Base-by-base conservation (phyloP, 805 yeast genomes). In the Wilhelminamyces savonicus region DNA sequence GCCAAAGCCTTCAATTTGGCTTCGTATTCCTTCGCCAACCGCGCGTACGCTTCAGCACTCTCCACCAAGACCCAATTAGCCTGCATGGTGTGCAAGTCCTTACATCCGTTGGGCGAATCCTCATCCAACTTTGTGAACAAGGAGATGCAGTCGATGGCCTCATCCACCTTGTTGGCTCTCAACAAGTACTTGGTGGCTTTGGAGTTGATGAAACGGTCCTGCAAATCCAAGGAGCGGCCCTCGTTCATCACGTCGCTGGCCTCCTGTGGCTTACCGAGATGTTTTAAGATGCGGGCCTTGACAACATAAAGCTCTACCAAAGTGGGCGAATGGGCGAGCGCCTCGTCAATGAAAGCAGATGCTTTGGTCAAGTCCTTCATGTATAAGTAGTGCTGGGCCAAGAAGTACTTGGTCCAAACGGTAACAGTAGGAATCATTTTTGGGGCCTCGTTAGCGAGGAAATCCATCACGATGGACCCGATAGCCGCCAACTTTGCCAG, bases 201-300 rank as follows among this genome's bases (percentile, higher is more conserved):
- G 32, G 95, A 74, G 54, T 92, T 92, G 48, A 92, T 75, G 52
- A 84, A 90, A 41, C 98, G 68, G 56, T 92, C 99, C 54, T 86
- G 95, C 34, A 82, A 67, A 52, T 92, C 96, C 32, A 82, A 56
- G 31, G 64, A 52, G 43, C 96, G 71, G 11, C 90, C 96, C 31
- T 66, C 69, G 35, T 78, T 72, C 71, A 87, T 74, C 16, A 67
- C 50, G 11, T 68, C 70, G 13, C 82, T 74, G 10, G 97, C 97
- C 16, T 66, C 70, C 1, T 39, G 47, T 16, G 72, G 45, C 34
- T 77, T 66, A n/a, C 85, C 85, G 25, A 66, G 53, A 40, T 83
- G 87, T 51, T 87, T 86, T 37, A 75, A 61, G 23, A 92, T 69
- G 46, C 94, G 71, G 4, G 94, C 96, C 44, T 85, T 84, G 40